Percentiles rank a stretch among this genome's conserved stretches.
Conservation (phyloP, 2,329 filamentous ascomycete species). For the Penicillium sp. region DNA sequence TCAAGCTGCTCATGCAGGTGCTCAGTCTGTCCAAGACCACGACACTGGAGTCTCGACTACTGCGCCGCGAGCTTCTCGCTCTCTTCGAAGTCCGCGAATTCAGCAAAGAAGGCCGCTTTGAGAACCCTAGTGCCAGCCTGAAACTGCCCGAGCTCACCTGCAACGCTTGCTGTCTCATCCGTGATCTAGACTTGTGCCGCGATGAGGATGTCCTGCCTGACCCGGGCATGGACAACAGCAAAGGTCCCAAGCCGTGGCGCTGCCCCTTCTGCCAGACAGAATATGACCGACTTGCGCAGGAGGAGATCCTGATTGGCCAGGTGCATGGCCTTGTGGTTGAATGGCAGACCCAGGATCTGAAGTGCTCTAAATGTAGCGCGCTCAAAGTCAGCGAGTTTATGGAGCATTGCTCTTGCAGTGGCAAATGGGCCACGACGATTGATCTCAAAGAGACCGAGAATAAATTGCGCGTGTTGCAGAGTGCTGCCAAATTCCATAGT, state of each 20-base stretch:
- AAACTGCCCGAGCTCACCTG: slow-evolving; percentile 78
- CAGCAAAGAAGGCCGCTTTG: slow-evolving; percentile 81
- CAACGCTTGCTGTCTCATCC: slow-evolving; percentile 83
- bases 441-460: slow-evolving; percentile 67
- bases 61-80: slow-evolving; percentile 85
- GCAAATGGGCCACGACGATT: slow-evolving; percentile 76
- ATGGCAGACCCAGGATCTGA: slow-evolving; percentile 89
- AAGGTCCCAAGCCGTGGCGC: slow-evolving; percentile 62
- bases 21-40: slow-evolving; percentile 89
- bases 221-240: slow-evolving; percentile 34
- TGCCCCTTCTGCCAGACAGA: slow-evolving; percentile 76
- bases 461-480: slow-evolving; percentile 69
- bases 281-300: slow-evolving; percentile 77
- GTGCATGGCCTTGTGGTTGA: slow-evolving; percentile 75
- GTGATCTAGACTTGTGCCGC: slow-evolving; percentile 89
- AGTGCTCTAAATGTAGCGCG: slow-evolving; percentile 70
- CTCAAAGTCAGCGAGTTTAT: slow-evolving; percentile 88
- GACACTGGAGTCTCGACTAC: slow-evolving; percentile 79
- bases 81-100: slow-evolving; percentile 97
- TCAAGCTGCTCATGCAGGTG: slow-evolving; percentile 92
- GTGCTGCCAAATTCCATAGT: slow-evolving; percentile 77
- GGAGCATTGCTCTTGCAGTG: slow-evolving; percentile 94
- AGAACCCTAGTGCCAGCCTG: slow-evolving; percentile 79
- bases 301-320: slow-evolving; percentile 77
- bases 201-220: slow-evolving; percentile 78